These are phyloP conservation scores for Persicaria tinctoria DNA, from an alignment of 148 eudicot genomes.

Conservation along the genomic window DNA sequence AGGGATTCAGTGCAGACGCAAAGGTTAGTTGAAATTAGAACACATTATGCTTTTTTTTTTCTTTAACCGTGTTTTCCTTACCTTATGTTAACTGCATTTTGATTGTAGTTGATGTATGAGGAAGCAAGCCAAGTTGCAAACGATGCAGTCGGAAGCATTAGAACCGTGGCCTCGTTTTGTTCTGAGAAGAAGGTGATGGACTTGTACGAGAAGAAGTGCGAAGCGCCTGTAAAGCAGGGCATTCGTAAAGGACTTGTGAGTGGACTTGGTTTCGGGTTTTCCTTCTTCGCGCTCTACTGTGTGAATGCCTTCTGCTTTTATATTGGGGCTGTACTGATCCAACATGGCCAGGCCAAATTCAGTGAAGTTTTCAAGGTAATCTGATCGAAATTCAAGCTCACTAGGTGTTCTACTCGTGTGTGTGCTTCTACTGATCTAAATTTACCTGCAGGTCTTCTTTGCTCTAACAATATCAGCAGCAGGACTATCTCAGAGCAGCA, in stretches of 20 bases:
- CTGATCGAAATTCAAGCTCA: neutral
- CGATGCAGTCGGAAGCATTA: constrained; percentile 78
- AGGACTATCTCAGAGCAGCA: constrained; percentile 59
- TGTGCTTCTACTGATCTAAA: neutral
- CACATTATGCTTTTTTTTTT: neutral
- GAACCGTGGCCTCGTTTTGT: constrained; percentile 85
- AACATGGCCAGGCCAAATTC: constrained; percentile 49
- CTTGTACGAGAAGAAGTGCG: constrained; percentile 58
- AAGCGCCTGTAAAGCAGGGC: constrained; percentile 50
- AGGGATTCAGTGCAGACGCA: constrained; percentile 77
- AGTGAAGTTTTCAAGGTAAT: constrained; percentile 58
- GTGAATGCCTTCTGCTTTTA: constrained; percentile 61
- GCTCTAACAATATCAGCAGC: constrained; percentile 57
- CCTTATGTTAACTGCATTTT: neutral
- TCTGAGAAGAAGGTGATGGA: constrained; percentile 80
- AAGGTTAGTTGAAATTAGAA: constrained; percentile 35
- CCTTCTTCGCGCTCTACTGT: constrained; percentile 46
- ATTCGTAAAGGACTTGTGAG: constrained; percentile 50
- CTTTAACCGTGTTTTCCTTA: neutral
- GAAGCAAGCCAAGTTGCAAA: constrained; percentile 86
- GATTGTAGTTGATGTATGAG: constrained; percentile 46
- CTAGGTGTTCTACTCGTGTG: neutral
- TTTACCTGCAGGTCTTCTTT: constrained; percentile 57
- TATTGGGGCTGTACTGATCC: constrained; percentile 54
- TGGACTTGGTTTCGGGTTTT: constrained; percentile 50